Conservation (phyloP, 108 stramenopile genomes). For the Nitzschia sp. region DNA sequence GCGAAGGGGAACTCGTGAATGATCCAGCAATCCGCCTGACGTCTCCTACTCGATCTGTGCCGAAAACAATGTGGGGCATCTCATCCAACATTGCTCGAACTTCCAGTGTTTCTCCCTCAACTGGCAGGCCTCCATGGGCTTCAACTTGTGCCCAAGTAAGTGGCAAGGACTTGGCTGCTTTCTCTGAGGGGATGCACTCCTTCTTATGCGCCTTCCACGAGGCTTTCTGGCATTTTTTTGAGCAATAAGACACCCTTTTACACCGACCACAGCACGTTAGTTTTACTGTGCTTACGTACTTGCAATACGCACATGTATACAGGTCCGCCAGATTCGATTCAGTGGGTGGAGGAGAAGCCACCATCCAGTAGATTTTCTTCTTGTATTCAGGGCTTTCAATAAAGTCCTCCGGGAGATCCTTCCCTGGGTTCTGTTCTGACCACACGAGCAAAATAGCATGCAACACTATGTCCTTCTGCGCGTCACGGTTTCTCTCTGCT, state of each 20-base stretch:
- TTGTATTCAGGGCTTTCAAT: constrained; percentile 33
- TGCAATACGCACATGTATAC: constrained; percentile 38
- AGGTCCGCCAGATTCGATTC: constrained; percentile 2
- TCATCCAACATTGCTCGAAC: constrained; percentile 39
- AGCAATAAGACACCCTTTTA: constrained; percentile 41
- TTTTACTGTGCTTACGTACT: constrained; percentile 26
- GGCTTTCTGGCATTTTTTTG: constrained; percentile 34
- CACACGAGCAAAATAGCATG: constrained; percentile 18
- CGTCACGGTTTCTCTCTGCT: too few species aligned
- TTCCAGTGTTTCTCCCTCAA: constrained; percentile 33
- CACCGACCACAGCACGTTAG: constrained; percentile 31
- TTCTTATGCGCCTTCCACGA: constrained; percentile 47
- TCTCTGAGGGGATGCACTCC: constrained; percentile 18
- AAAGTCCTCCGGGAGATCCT: constrained; percentile 17
- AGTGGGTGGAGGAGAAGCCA: neutral
- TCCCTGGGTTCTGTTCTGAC: constrained; percentile 22
- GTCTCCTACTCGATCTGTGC: constrained; percentile 39
- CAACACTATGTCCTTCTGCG: constrained; percentile 1
- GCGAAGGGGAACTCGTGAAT: constrained; percentile 26
- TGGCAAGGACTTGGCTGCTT: constrained; percentile 5
- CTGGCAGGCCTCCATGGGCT: constrained; percentile 27
- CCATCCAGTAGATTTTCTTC: constrained; percentile 20
- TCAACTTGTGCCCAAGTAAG: constrained; percentile 46
- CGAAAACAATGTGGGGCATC: constrained; percentile 27
- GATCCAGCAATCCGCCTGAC: constrained; percentile 31